Conservation (phyloP, 495 filamentous ascomycete species). For the Aspergillus olivimuriae region DNA sequence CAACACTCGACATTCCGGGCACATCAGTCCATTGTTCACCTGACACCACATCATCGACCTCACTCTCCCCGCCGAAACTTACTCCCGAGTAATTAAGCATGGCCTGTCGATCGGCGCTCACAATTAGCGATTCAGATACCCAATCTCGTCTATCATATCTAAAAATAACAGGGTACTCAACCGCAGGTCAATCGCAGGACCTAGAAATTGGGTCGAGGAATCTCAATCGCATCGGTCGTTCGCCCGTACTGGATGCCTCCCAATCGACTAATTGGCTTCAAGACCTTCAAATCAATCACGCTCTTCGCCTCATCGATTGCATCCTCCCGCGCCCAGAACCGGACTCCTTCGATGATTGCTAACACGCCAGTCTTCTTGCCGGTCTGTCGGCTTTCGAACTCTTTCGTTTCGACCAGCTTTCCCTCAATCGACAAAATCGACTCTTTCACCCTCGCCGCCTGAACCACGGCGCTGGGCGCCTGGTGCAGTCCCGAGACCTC, state of each 20-base stretch:
- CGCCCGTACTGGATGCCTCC: constrained; percentile 82
- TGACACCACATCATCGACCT: too few relatives aligned
- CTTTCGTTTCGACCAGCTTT: constrained; percentile 63
- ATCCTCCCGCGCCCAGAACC: constrained; percentile 89
- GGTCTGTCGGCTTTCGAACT: constrained; percentile 63
- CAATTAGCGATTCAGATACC: not conserved
- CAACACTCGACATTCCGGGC: not conserved
- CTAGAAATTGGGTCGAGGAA: constrained; percentile 54
- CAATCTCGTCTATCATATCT: not conserved
- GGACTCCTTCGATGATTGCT: constrained; percentile 74
- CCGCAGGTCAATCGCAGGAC: not conserved
- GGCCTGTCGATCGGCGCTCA: too few relatives aligned
- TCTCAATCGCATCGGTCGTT: constrained; percentile 64
- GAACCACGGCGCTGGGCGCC: constrained; percentile 58
- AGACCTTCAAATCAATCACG: constrained; percentile 59
- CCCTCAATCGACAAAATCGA: constrained; percentile 77
- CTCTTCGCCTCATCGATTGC: constrained; percentile 72
- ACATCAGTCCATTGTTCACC: too few relatives aligned
- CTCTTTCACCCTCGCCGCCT: constrained; percentile 70
- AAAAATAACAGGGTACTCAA: not conserved
- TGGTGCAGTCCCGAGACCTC: constrained; percentile 69
- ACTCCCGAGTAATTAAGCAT: too few relatives aligned
- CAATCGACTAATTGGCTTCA: constrained; percentile 71
- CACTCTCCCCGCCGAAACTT: too few relatives aligned
- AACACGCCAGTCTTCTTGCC: constrained; percentile 69